Evolutionary conservation across 257 asterid genomes (phyloP).

Genomic region (Solanum etuberosum): DNA sequence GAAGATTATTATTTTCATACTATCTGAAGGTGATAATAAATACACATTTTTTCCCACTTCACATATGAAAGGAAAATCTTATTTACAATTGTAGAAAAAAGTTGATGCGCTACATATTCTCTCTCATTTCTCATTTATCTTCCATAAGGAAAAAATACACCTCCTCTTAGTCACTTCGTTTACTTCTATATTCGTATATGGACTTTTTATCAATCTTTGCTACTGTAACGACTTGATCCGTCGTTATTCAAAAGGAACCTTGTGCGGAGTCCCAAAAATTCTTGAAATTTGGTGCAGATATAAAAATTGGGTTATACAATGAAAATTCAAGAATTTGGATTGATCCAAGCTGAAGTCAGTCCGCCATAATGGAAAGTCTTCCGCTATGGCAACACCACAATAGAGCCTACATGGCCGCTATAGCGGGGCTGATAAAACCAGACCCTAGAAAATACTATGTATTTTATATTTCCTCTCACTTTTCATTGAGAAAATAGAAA

Average conservation of each 20-base stretch:
- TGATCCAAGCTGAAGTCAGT: background rate
- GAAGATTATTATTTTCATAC: background rate
- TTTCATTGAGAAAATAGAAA: background rate
- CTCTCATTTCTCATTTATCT: background rate
- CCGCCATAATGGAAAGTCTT: background rate
- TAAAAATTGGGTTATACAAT: background rate
- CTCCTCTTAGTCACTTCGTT: background rate
- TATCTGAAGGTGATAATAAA: background rate
- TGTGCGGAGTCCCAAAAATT: background rate
- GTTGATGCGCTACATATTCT: background rate
- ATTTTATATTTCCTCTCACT: background rate
- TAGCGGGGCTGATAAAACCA: background rate
- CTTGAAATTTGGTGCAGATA: background rate
- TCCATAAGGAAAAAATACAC: background rate
- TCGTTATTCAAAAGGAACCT: background rate
- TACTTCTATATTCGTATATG: background rate
- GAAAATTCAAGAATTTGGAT: too few species aligned
- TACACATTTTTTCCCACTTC: background rate
- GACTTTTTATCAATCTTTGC: background rate
- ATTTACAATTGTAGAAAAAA: background rate
- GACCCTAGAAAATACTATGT: background rate
- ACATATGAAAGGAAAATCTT: background rate
- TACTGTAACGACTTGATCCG: background rate
- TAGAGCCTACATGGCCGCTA: background rate
- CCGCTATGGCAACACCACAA: background rate